phyloP scores from a whole-genome alignment of 306 rosid genomes.

The Senna tora region DNA sequence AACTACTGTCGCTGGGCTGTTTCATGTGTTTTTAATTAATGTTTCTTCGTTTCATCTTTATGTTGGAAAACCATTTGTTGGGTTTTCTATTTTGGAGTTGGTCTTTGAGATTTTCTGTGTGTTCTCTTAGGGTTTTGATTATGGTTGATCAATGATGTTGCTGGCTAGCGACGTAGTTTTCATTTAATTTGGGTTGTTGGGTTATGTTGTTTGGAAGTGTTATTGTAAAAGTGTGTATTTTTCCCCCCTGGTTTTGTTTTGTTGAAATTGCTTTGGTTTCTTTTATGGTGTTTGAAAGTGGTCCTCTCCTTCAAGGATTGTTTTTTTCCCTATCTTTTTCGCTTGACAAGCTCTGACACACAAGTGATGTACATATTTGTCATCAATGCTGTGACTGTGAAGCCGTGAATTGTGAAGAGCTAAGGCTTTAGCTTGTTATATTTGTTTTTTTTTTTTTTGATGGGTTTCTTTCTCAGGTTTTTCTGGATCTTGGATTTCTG shows the following conservation, averaged over 20 bases:
- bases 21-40: not conserved
- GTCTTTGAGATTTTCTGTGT: conserved; percentile 3
- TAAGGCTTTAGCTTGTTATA: not conserved
- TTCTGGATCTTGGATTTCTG: conserved; percentile 49
- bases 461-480: conserved; percentile 39
- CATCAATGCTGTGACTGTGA: conserved; percentile 19
- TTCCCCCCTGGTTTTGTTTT: conserved; percentile 25
- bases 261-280: conserved; percentile 24
- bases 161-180: not conserved
- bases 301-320: conserved; percentile 22
- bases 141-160: conserved; percentile 23
- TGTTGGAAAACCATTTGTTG: not conserved
- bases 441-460: conserved; percentile 10
- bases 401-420: conserved; percentile 25
- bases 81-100: not conserved
- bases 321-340: conserved; percentile 17
- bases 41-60: not conserved
- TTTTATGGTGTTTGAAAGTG: conserved; percentile 17
- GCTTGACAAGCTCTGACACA: conserved; percentile 40
- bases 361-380: conserved; percentile 32
- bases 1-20: not conserved
- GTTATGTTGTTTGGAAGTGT: conserved; percentile 7
- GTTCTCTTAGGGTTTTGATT: not conserved
- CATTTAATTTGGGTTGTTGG: not conserved
- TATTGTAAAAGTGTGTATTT: conserved; percentile 4